Conservation (phyloP, 306 rosid genomes). For the Astragalus membranaceus region DNA sequence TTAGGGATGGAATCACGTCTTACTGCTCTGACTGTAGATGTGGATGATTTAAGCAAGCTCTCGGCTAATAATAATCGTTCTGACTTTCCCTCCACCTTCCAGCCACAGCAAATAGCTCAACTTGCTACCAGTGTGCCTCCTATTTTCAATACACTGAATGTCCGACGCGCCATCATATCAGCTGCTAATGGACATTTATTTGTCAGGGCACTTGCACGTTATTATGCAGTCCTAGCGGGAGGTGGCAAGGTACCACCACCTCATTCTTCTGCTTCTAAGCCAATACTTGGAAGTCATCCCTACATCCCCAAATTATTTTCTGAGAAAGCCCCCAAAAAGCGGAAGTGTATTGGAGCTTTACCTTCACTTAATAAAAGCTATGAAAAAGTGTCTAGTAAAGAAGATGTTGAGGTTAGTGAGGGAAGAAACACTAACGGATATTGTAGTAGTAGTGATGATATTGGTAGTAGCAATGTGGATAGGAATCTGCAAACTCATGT, state of each 20-base stretch:
- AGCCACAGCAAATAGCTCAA: slow-evolving; percentile 50
- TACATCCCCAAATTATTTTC: slow-evolving; percentile 67
- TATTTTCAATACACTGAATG: slow-evolving; percentile 62
- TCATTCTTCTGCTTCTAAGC: slow-evolving; percentile 64
- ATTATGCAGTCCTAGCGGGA: slow-evolving; percentile 80
- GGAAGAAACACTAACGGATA: slow-evolving; percentile 17
- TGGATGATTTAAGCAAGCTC: slow-evolving; percentile 48
- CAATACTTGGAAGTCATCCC: slow-evolving; percentile 83
- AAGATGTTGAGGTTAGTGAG: slow-evolving; percentile 10
- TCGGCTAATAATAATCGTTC: slow-evolving; percentile 36
- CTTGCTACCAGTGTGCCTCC: slow-evolving; percentile 38
- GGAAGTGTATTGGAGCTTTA: slow-evolving; percentile 21
- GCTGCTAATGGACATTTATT: slow-evolving; percentile 92
- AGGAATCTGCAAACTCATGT: slow-evolving; percentile 13
- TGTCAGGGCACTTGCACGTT: slow-evolving; percentile 95
- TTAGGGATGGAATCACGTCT: slow-evolving; percentile 94
- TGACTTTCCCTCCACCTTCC: slow-evolving; percentile 71
- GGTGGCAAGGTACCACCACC: slow-evolving; percentile 78
- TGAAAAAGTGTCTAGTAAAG: slow-evolving; percentile 19
- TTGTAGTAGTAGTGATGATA: slow-evolving; percentile 23
- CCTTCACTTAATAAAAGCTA: slow-evolving; percentile 9
- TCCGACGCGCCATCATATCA: slow-evolving; percentile 87
- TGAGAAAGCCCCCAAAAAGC: slow-evolving; percentile 29
- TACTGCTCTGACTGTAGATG: slow-evolving; percentile 65
- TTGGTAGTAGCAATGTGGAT: slow-evolving; percentile 12